These are phyloP conservation scores for Aphanomyces cochlioides DNA, from an alignment of 352 stramenopile genomes.

Conservation along the genomic window DNA sequence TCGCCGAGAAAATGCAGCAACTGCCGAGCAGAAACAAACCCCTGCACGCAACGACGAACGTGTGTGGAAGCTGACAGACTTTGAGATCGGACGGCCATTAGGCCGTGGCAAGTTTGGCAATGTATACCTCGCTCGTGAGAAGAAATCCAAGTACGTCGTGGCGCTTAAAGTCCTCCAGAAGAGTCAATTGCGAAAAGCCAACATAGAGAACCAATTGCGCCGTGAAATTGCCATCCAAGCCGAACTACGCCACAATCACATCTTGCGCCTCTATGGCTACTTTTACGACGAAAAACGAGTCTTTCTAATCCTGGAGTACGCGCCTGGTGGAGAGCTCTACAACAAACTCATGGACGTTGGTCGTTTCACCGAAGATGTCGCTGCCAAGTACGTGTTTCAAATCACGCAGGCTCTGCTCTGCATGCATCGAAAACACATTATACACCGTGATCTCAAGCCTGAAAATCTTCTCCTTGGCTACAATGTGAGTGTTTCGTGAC, in stretches of 20 bases:
- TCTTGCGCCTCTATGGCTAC: constrained; percentile 74
- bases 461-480: constrained; percentile 98
- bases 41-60: constrained; percentile 12
- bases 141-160: constrained; percentile 97
- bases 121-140: constrained; percentile 98
- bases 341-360: constrained; percentile 89
- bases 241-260: constrained; percentile 66
- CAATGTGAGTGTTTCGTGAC: constrained; percentile 33
- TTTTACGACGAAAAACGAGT: constrained; percentile 82
- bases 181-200: constrained; percentile 94
- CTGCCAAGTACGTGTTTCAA: constrained; percentile 94
- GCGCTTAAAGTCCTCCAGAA: constrained; percentile 99
- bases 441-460: constrained; percentile 99
- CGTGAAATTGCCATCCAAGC: constrained; percentile 83
- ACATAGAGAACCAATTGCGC: constrained; percentile 89
- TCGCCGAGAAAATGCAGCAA: not conserved
- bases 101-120: constrained; percentile 98
- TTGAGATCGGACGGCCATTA: constrained; percentile 98
- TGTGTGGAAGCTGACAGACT: constrained; percentile 95
- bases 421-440: constrained; percentile 99
- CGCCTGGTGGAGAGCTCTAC: constrained; percentile 74
- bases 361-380: constrained; percentile 90
- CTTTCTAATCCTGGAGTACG: constrained; percentile 84
- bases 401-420: constrained; percentile 93
- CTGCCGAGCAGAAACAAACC: not conserved